phyloP scores from a whole-genome alignment of 73 alveolate species.

The Tetrahymena borealis region DNA sequence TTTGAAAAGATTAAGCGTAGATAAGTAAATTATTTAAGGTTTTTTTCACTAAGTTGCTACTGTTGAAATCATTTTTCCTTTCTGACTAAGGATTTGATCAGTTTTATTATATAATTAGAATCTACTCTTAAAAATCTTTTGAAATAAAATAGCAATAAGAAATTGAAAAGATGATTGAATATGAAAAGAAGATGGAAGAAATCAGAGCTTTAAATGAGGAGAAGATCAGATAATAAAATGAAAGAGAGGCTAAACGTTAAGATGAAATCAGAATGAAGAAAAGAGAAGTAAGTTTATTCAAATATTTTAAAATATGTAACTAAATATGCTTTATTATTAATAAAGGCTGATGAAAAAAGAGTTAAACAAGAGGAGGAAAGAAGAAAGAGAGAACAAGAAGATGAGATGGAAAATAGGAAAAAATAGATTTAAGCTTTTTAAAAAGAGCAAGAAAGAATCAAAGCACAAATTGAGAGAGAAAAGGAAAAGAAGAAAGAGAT shows the following conservation, averaged over 20 bases:
- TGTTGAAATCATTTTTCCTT: neutral
- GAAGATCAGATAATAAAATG: neutral
- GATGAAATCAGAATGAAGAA: slow-evolving; percentile 44
- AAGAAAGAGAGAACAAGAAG: slow-evolving; percentile 42
- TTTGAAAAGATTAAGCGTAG: neutral
- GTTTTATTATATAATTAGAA: no score
- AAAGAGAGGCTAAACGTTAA: slow-evolving; percentile 40
- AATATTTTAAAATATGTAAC: neutral
- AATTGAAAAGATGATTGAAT: slow-evolving; percentile 40
- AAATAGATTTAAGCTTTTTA: slow-evolving; percentile 25
- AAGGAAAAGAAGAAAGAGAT: slow-evolving; percentile 11
- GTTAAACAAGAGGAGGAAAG: slow-evolving; percentile 39
- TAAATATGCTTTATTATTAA: neutral
- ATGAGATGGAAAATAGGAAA: slow-evolving; percentile 45
- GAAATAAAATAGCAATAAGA: slow-evolving; percentile 30
- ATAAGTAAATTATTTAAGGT: no score
- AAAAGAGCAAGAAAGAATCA: slow-evolving; percentile 33
- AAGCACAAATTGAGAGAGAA: slow-evolving; percentile 9
- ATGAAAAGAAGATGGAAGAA: slow-evolving; percentile 39
- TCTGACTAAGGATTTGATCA: neutral
- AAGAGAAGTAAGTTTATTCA: slow-evolving; percentile 32
- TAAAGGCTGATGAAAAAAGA: slow-evolving; percentile 39
- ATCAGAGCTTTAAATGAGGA: slow-evolving; percentile 29
- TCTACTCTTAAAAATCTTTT: neutral
- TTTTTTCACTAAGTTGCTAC: no score